These are phyloP conservation scores for Aspergillus arachidicola DNA, from an alignment of 2,329 filamentous ascomycete genomes.

Conservation along the genomic window DNA sequence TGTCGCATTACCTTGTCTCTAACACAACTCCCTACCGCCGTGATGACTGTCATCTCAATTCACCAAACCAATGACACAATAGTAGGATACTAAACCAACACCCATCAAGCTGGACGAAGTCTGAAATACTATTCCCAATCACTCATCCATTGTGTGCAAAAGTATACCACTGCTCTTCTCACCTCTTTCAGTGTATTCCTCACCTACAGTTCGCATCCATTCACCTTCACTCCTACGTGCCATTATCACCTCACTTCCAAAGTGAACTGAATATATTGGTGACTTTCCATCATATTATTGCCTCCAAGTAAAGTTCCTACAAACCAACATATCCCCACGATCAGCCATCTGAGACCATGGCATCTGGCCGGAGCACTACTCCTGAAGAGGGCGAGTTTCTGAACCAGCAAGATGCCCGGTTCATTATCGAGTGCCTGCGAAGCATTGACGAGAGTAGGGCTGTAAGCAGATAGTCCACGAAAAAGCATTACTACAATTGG, in stretches of 20 bases:
- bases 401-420: slow-evolving; percentile 18
- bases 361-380: neutral
- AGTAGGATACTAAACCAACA: neutral
- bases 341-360: slow-evolving; percentile 5
- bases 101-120: neutral
- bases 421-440: slow-evolving; percentile 32
- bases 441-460: slow-evolving; percentile 20
- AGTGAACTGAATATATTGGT: neutral
- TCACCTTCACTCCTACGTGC: neutral
- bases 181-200: neutral
- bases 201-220: neutral
- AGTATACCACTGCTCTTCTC: neutral
- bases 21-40: neutral
- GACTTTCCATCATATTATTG: neutral
- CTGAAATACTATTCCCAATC: neutral
- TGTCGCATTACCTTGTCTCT: neutral
- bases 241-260: neutral
- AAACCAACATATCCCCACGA: no score
- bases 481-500: neutral
- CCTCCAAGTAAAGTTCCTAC: neutral
- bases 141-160: neutral
- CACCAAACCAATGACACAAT: neutral
- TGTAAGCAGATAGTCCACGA: slow-evolving; percentile 9
- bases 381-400: slow-evolving; percentile 8
- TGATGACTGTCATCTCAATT: neutral